Base-by-base conservation (phyloP, 768 basidiomycete genomes). In the Boletus fagicola region DNA sequence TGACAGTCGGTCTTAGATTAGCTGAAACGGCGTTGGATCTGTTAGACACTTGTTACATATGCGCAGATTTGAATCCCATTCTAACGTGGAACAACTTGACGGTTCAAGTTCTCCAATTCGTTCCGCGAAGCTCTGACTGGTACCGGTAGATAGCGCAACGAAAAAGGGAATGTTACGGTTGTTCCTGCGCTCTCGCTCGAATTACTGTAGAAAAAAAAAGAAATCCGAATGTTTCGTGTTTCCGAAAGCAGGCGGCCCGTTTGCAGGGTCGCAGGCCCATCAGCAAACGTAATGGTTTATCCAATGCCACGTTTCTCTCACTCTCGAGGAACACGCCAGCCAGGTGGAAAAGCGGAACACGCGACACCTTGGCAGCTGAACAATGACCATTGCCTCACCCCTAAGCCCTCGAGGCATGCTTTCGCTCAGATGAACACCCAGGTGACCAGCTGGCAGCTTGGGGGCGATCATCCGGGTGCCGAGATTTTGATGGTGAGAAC, bases 1-100 rank as follows among this genome's bases (percentile, higher is more conserved):
- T 11, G 51, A 46, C 49, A 8, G 53, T 46, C 39, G 26, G n/a
- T n/a, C 16, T 51, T 42, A 63, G 61, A 67, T 63, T 57, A 33
- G 40, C 54, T 58, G 64, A 61, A 54, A 55, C 40, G 49, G 57
- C 38, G 57, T 50, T 51, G 36, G 65, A 69, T 67, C 66, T 50
- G 36, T 38, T 33, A 28, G 35, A 22, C 11, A 11, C 9, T 6
- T 20, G 51, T 5, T 33, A 30, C 30, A 48, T 39, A 22, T 36
- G 39, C 36, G 42, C 35, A 45, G 60, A 62, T 30, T 28, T 49
- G 6, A 4, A 28, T 26, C 20, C 54, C 36, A n/a, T 36, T 42
- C 36, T 18, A 47, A 48, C 30, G 50, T n/a, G 33, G 33, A 47
- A 31, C 40, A 18, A 24, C 16, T 3, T 24, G 12, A 31, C 26